These are phyloP conservation scores for Mycogone perniciosa DNA, from an alignment of 2,329 filamentous ascomycete genomes.

Conservation along the genomic window DNA sequence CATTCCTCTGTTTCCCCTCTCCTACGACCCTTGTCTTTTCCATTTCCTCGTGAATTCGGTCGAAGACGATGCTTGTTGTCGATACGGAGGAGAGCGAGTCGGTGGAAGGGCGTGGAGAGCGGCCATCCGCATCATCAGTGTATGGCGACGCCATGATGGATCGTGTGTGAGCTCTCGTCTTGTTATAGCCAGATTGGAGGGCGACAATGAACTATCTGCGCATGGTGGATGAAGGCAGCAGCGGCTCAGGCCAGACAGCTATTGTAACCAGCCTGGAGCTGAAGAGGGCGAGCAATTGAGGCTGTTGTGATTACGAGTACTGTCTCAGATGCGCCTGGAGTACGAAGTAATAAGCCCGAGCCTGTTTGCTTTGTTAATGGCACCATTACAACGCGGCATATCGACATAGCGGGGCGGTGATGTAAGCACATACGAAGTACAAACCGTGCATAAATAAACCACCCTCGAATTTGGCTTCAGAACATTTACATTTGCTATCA, in stretches of 20 bases:
- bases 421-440: not conserved
- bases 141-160: constrained; percentile 4
- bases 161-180: not conserved
- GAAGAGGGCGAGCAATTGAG: not conserved
- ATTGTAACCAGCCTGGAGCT: not conserved
- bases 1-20: constrained; percentile 17
- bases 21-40: constrained; percentile 24
- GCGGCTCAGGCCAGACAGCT: not conserved
- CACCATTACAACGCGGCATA: not conserved
- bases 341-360: no score
- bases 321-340: not conserved
- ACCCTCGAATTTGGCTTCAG: not conserved
- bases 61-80: constrained; percentile 76
- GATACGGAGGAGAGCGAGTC: constrained; percentile 71
- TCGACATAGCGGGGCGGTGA: not conserved
- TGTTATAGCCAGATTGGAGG: not conserved
- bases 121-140: not conserved
- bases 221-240: not conserved
- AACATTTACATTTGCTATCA: no score
- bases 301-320: not conserved
- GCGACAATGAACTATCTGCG: not conserved
- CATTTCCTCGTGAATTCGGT: constrained; percentile 59
- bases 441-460: not conserved
- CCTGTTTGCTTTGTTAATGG: not conserved
- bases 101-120: constrained; percentile 32